A percentile compares a stretch with the other conserved stretches of the same genome.
These are phyloP conservation scores for Tephrocybe sp. DNA, from an alignment of 768 basidiomycete genomes.

Conservation along the genomic window DNA sequence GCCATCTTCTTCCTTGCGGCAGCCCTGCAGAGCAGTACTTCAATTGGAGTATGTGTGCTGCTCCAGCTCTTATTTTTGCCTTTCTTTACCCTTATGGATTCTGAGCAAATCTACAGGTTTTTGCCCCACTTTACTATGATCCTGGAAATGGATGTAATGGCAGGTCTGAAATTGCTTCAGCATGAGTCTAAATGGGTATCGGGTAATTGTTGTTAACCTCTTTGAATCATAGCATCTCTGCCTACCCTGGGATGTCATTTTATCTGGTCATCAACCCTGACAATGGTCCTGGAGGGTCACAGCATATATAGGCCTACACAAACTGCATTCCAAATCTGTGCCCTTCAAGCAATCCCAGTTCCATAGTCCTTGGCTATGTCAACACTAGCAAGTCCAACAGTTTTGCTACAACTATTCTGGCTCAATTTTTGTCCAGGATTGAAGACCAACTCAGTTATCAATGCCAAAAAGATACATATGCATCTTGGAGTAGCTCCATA, in stretches of 20 bases:
- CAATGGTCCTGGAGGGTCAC: conserved; percentile 11
- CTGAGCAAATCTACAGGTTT: neutral
- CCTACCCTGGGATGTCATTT: conserved; percentile 4
- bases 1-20: no score
- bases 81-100: neutral
- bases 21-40: no score
- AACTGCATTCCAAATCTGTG: conserved; percentile 9
- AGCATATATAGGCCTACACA: conserved; percentile 3
- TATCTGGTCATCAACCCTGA: conserved; percentile 10
- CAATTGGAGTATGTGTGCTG: neutral
- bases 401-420: neutral
- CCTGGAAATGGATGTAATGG: neutral
- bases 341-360: conserved; percentile 9
- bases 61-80: no score
- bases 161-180: neutral
- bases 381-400: neutral
- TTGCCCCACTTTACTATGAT: neutral
- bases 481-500: conserved; percentile 7
- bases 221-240: neutral
- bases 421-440: neutral
- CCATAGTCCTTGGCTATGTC: conserved; percentile 9
- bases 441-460: neutral
- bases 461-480: conserved; percentile 10
- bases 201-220: neutral
- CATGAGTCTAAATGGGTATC: no score